These are phyloP conservation scores for Ploettnerulaceae sp. DNA, from an alignment of 2,329 filamentous ascomycete genomes.

Conservation along the genomic window DNA sequence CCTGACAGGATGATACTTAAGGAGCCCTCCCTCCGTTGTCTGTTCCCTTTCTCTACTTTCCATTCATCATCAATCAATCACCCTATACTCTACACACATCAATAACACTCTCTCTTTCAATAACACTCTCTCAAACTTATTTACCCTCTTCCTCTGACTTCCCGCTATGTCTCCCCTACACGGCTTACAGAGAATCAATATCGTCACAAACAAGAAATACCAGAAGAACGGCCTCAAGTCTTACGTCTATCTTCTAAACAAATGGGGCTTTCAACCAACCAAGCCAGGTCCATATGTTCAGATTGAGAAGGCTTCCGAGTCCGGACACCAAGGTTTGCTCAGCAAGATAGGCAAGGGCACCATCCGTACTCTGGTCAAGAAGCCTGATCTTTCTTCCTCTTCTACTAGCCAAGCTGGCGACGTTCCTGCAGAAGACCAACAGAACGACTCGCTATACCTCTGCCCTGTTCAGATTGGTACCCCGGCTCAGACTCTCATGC, in stretches of 20 bases:
- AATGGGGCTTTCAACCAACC: conserved; percentile 59
- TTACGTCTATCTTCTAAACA: conserved; percentile 56
- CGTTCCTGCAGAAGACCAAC: conserved; percentile 57
- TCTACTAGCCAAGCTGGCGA: conserved; percentile 39
- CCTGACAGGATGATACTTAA: too few species aligned
- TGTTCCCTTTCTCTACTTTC: too few species aligned
- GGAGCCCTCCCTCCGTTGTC: too few species aligned
- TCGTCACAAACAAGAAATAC: conserved; percentile 56
- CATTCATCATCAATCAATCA: too few species aligned
- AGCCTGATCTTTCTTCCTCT: conserved; percentile 27
- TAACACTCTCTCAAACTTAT: too few species aligned
- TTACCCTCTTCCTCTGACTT: too few species aligned
- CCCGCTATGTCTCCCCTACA: conserved; percentile 30
- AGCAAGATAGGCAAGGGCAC: conserved; percentile 44
- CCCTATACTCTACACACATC: too few species aligned
- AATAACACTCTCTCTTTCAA: too few species aligned
- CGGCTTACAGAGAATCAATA: conserved; percentile 40
- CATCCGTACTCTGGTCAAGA: conserved; percentile 45
- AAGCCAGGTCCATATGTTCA: conserved; percentile 57
- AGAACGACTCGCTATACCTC: conserved; percentile 64
- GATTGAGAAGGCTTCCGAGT: conserved; percentile 37
- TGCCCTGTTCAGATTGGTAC: conserved; percentile 60
- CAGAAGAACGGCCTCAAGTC: conserved; percentile 55
- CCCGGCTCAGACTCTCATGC: conserved; percentile 53
- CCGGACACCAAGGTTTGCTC: conserved; percentile 41